A percentile compares a stretch with the other conserved stretches of the same genome.
Evolutionary conservation across 768 basidiomycete genomes (phyloP).

Genomic region (Podaxis sp.): DNA sequence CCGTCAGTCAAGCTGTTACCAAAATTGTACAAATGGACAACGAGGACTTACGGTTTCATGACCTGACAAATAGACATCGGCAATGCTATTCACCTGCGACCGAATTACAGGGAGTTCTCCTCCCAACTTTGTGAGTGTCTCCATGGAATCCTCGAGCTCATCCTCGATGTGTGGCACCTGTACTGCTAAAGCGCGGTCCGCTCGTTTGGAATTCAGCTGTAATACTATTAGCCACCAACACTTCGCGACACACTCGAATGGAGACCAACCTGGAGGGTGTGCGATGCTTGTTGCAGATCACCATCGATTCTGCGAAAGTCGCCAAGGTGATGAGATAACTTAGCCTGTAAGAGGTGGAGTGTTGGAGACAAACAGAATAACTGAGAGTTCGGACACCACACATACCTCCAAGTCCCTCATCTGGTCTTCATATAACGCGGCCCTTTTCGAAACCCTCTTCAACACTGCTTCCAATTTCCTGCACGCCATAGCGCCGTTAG

Average conservation of each 20-base stretch:
- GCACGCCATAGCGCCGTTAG: conserved; percentile 10
- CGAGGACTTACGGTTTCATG: conserved; percentile 54
- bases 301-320: conserved; percentile 76
- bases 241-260: background rate
- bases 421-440: conserved; percentile 49
- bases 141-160: conserved; percentile 61
- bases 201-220: conserved; percentile 61
- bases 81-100: conserved; percentile 60
- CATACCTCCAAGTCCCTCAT: conserved; percentile 65
- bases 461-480: conserved; percentile 49
- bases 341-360: conserved; percentile 40
- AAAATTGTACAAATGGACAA: conserved; percentile 4
- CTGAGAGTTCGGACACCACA: background rate
- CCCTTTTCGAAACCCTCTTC: conserved; percentile 46
- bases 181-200: conserved; percentile 53
- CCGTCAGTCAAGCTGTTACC: background rate
- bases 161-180: conserved; percentile 64
- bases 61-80: conserved; percentile 70
- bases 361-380: conserved; percentile 1
- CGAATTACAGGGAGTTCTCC: conserved; percentile 61
- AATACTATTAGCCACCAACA: conserved; percentile 9
- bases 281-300: conserved; percentile 63
- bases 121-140: conserved; percentile 56
- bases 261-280: conserved; percentile 53
- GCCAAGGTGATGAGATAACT: conserved; percentile 67